Conservation (phyloP, 2,329 filamentous ascomycete genomes). For the Bisporella sp. region DNA sequence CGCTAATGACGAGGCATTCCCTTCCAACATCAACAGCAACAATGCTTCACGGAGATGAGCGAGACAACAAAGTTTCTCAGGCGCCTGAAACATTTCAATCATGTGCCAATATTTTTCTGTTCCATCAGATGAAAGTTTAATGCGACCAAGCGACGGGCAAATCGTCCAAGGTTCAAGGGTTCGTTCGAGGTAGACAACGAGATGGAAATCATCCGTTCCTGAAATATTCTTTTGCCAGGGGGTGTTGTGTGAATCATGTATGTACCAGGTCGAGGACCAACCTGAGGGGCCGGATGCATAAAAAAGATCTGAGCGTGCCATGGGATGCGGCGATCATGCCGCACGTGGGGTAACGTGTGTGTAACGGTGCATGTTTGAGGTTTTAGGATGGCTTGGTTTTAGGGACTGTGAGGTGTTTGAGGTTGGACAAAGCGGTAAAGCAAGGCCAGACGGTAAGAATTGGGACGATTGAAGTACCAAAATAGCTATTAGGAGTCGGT, state of each 20-base stretch:
- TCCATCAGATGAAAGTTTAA: too few species aligned
- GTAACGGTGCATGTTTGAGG: background rate
- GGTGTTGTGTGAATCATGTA: background rate
- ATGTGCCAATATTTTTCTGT: too few species aligned
- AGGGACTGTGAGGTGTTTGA: background rate
- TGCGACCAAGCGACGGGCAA: too few species aligned
- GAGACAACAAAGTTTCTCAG: too few species aligned
- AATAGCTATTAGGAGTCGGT: background rate
- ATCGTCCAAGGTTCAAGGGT: too few species aligned
- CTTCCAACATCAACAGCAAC: too few species aligned
- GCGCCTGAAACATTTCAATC: too few species aligned
- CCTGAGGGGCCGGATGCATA: background rate
- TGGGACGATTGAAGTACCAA: background rate
- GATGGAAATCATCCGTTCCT: background rate
- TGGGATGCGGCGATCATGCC: background rate
- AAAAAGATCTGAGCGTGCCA: background rate
- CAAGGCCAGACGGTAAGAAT: background rate
- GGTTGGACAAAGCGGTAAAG: background rate
- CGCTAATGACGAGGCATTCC: too few species aligned
- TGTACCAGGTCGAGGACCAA: background rate
- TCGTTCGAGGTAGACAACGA: too few species aligned
- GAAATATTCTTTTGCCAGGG: background rate
- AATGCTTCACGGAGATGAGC: too few species aligned
- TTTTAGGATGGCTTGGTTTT: background rate
- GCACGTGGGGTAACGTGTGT: background rate